These are phyloP conservation scores for Astrephomene gubernaculifera DNA, from an alignment of 139 green algal species.

Conservation along the genomic window DNA sequence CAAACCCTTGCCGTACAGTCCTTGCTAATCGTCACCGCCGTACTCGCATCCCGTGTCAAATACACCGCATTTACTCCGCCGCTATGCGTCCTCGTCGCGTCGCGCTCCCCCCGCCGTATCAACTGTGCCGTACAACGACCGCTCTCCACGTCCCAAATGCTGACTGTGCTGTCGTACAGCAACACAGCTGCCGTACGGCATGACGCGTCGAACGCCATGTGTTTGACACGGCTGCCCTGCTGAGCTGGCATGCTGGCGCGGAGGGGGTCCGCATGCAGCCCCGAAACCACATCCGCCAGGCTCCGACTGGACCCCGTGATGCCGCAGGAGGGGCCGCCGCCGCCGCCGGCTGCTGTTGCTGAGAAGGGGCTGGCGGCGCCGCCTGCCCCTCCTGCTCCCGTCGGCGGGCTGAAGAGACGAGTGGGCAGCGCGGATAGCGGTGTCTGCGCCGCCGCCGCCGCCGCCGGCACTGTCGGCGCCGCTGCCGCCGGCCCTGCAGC, in stretches of 20 bases:
- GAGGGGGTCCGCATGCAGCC: neutral
- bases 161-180: slow-evolving; percentile 75
- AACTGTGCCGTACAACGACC: slow-evolving; percentile 57
- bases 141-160: slow-evolving; percentile 72
- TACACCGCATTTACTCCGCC: slow-evolving; percentile 73
- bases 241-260: slow-evolving; percentile 53
- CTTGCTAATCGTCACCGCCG: slow-evolving; percentile 69
- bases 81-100: slow-evolving; percentile 62
- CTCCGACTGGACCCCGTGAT: neutral
- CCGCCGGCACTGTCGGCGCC: neutral
- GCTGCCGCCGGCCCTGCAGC: neutral
- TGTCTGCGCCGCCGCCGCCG: too few species aligned
- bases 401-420: neutral
- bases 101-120: slow-evolving; percentile 66
- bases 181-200: slow-evolving; percentile 47
- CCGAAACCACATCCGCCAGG: slow-evolving; percentile 9
- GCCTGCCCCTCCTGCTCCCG: neutral
- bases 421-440: neutral
- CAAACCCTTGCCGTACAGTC: slow-evolving; percentile 51
- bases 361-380: neutral
- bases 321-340: neutral
- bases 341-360: neutral
- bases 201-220: slow-evolving; percentile 66
- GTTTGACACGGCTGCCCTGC: slow-evolving; percentile 68
- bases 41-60: slow-evolving; percentile 55